Percentiles rank a stretch among this genome's conserved stretches.
Conservation (phyloP, 495 filamentous ascomycete genomes). For the Elasticomyces elasticus region DNA sequence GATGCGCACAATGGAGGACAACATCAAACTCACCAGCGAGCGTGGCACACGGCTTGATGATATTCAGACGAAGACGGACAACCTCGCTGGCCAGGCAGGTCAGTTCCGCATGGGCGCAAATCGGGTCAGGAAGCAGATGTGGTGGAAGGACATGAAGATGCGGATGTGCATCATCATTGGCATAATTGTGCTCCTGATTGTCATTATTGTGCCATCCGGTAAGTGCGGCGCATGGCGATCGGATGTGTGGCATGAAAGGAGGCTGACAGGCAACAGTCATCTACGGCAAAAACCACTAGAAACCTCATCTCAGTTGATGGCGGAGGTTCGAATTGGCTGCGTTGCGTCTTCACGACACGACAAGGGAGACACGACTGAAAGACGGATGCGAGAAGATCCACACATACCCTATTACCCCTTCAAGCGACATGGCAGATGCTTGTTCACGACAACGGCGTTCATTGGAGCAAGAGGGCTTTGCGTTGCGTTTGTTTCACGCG, state of each 20-base stretch:
- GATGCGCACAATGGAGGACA: constrained; percentile 46
- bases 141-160: constrained; percentile 98
- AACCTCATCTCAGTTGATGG: too few relatives aligned
- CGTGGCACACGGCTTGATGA: constrained; percentile 84
- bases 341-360: background rate
- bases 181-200: constrained; percentile 74
- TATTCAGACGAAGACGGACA: constrained; percentile 92
- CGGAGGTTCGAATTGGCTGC: too few relatives aligned
- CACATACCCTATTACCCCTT: constrained; percentile 4
- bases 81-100: constrained; percentile 78
- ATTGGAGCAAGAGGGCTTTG: background rate
- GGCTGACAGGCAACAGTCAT: constrained; percentile 5
- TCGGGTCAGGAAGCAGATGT: constrained; percentile 84
- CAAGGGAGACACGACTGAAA: background rate
- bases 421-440: background rate
- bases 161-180: constrained; percentile 85
- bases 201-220: constrained; percentile 90
- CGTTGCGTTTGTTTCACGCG: background rate
- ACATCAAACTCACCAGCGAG: constrained; percentile 47
- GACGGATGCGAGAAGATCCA: background rate
- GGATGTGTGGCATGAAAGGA: background rate
- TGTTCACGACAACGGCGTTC: constrained; percentile 1
- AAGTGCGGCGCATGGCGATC: constrained; percentile 21
- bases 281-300: constrained; percentile 11
- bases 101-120: constrained; percentile 94